Evolutionary conservation across 805 yeast genomes (phyloP).

Genomic region (Ogataea haglerorum): DNA sequence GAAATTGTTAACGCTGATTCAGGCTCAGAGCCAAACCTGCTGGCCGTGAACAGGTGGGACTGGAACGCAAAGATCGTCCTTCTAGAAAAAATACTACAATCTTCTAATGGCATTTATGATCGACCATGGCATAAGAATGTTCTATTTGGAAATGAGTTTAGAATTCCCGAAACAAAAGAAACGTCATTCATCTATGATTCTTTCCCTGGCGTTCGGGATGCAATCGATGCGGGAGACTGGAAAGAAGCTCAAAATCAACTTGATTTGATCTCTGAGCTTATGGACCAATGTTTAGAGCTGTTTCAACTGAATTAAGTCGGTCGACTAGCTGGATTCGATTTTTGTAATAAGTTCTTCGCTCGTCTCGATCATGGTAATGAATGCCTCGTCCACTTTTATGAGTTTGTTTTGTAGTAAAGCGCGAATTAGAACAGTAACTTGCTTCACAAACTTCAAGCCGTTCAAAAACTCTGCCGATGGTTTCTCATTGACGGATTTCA

Average conservation of each 20-base stretch:
- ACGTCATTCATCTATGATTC: constrained; percentile 52
- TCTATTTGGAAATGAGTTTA: constrained; percentile 64
- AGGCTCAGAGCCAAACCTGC: constrained; percentile 69
- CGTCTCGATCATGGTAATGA: constrained; percentile 8
- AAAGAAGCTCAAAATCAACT: constrained; percentile 53
- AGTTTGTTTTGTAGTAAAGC: constrained; percentile 17
- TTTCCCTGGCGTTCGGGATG: constrained; percentile 77
- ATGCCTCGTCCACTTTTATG: constrained; percentile 13
- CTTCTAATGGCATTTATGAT: constrained; percentile 39
- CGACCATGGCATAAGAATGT: constrained; percentile 68
- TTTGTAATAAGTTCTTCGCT: constrained; percentile 14
- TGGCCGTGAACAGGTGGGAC: constrained; percentile 70
- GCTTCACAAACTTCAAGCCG: constrained; percentile 25
- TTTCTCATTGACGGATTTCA: constrained; percentile 18
- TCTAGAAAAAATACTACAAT: constrained; percentile 52
- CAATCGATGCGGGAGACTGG: constrained; percentile 47
- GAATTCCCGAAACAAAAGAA: constrained; percentile 44
- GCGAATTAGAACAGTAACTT: constrained; percentile 23
- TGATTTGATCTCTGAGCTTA: constrained; percentile 36
- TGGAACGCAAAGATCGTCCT: constrained; percentile 69
- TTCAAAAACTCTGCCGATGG: constrained; percentile 21
- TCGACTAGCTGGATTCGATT: not conserved
- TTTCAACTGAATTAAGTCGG: constrained; percentile 13
- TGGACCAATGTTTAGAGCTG: constrained; percentile 27
- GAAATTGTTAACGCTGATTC: constrained; percentile 46